Base-by-base conservation (phyloP, 768 basidiomycete genomes). In the Hydnum rufescens region DNA sequence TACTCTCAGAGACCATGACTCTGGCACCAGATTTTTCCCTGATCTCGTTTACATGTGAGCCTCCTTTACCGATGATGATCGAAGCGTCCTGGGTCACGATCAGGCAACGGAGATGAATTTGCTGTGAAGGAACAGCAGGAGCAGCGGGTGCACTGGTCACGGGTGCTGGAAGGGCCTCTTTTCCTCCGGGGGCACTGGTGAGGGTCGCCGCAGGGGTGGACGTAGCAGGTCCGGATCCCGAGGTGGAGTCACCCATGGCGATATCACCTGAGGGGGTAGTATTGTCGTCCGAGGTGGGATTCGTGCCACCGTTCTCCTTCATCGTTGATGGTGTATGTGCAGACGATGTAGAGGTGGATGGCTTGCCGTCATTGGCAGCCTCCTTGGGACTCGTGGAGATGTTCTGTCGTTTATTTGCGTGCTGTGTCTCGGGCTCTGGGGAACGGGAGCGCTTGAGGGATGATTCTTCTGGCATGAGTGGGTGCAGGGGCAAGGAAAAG, bases 61-160 rank as follows among this genome's bases (percentile, higher is more conserved):
- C 93, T 49, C 72, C 84, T 67, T 89, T 88, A 32, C 95, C 95
- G 58, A 99, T 99, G 70, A 97, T 97, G 68, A 99, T 93, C 52
- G 88, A 92, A 8, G 95, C 95, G 67, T 99, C 95, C 68, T 96
- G 92, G 5, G 95, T 97, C 60, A 99, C 95, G 63, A 99, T 99
- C 61, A 99, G 71, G 65, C 89, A 92, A 44, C 93, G 80, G 89
- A 99, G 93, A 62, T 92, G 84, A 60, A 99, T 99, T 67, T 70
- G 67, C 54, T 67, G 62, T 54, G 74, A 64, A 57, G 78, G 66
- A n/a, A 76, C 75, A 18, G 78, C 73, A 58, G 73, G 70, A 55
- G 76, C 75, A 54, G 77, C 75, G 55, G 70, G 64, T 43, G 68
- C 67, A 59, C 71, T 70, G 61, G 67, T 28, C 6, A 25, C 65